Conservation (phyloP, 345 rosid species). For the Gynandropsis gynandra region DNA sequence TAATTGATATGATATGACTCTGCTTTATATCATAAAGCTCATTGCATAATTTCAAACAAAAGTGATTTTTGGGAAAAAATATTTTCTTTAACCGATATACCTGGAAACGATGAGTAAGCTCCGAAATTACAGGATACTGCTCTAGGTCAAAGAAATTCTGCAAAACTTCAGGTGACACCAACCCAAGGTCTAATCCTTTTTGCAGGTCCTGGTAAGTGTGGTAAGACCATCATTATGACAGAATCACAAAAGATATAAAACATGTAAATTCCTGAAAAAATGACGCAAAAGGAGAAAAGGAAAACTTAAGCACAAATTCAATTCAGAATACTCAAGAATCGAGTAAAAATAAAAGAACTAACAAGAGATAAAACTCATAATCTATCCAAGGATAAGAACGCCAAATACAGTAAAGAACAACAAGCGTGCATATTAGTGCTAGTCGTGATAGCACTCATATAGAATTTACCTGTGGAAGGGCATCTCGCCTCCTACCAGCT, state of each 20-base stretch:
- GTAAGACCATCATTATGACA: conserved; percentile 6
- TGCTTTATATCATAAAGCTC: not conserved
- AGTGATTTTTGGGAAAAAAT: conserved; percentile 5
- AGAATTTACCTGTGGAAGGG: conserved; percentile 65
- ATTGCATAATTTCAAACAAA: not conserved
- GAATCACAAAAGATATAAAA: not conserved
- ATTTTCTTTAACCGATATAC: conserved; percentile 26
- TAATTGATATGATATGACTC: conserved; percentile 2
- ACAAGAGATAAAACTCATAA: not conserved
- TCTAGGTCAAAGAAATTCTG: conserved; percentile 90
- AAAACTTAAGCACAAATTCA: not conserved
- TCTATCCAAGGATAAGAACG: not conserved
- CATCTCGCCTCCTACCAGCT: conserved; percentile 82
- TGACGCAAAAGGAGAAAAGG: not conserved
- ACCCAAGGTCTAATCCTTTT: conserved; percentile 89
- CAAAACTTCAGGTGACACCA: conserved; percentile 87
- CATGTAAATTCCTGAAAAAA: too few species aligned
- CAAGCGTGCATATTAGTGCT: conserved; percentile 1
- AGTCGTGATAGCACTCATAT: conserved; percentile 7
- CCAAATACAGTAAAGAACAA: conserved; percentile 6
- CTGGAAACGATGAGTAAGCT: conserved; percentile 82
- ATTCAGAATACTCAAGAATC: too few species aligned
- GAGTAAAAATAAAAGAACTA: not conserved
- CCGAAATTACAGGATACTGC: conserved; percentile 71
- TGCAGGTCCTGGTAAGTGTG: conserved; percentile 68